These are phyloP conservation scores for Neodidymelliopsis sp. DNA, from an alignment of 2,329 filamentous ascomycete genomes.

Conservation along the genomic window DNA sequence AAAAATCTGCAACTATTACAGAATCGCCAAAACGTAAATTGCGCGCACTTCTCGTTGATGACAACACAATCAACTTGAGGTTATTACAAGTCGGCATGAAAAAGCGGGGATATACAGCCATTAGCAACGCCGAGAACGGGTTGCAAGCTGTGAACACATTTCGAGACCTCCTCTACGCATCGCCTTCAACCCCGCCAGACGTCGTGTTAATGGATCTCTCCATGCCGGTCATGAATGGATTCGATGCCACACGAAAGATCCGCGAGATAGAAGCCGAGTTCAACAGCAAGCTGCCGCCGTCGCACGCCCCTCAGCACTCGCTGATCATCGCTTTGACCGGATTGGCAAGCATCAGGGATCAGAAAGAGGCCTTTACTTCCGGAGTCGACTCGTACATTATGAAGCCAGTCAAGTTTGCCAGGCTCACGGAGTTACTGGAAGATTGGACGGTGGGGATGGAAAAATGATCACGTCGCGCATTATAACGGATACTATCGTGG, in stretches of 20 bases:
- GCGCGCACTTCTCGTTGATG: constrained; percentile 44
- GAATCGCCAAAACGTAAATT: neutral
- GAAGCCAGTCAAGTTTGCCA: constrained; percentile 34
- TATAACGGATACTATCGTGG: no score
- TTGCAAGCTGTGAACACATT: constrained; percentile 33
- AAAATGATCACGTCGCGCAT: no score
- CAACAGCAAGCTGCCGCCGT: neutral
- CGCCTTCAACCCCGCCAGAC: constrained; percentile 8
- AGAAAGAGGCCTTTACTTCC: constrained; percentile 26
- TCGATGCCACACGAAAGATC: constrained; percentile 36
- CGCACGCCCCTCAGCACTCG: neutral
- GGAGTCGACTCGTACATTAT: constrained; percentile 34
- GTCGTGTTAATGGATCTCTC: constrained; percentile 32
- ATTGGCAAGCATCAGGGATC: constrained; percentile 23
- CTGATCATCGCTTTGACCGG: constrained; percentile 32
- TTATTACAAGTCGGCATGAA: constrained; percentile 36
- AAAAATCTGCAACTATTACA: no score
- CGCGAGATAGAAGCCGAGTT: constrained; percentile 27
- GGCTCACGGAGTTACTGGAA: constrained; percentile 17
- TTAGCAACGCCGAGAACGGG: constrained; percentile 32
- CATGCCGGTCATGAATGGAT: constrained; percentile 44
- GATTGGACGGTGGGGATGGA: neutral
- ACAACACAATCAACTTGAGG: constrained; percentile 47
- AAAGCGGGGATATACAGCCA: constrained; percentile 24
- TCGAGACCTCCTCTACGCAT: constrained; percentile 18